Evolutionary conservation across 345 rosid genomes (phyloP).

Genomic region (Carallia pectinifolia): DNA sequence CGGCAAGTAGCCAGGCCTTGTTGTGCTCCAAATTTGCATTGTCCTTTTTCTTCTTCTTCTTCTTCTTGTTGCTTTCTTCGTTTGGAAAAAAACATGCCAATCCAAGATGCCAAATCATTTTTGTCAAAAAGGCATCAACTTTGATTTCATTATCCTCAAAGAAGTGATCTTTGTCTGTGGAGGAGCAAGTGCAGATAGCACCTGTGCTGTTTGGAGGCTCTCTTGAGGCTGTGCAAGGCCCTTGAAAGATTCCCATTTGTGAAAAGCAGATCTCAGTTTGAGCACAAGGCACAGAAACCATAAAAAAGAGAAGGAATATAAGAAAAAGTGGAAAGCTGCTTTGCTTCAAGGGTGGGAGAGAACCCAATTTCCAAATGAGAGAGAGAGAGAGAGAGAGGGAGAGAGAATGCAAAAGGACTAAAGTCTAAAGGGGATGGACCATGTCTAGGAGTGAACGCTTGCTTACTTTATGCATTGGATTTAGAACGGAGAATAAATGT

Average conservation of each 20-base stretch:
- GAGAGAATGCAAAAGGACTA: background rate
- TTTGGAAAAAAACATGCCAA: slow-evolving; percentile 52
- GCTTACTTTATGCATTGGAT: too few relatives aligned
- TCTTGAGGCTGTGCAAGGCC: slow-evolving; percentile 17
- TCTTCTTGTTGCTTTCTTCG: slow-evolving; percentile 28
- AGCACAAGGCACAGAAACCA: slow-evolving; percentile 41
- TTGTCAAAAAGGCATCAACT: slow-evolving; percentile 37
- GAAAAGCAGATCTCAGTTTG: slow-evolving; percentile 45
- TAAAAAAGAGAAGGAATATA: slow-evolving; percentile 14
- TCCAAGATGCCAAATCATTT: slow-evolving; percentile 59
- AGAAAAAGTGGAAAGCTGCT: slow-evolving; percentile 33
- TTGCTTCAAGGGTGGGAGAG: slow-evolving; percentile 49
- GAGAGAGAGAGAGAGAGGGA: background rate
- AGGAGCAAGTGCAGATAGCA: slow-evolving; percentile 13
- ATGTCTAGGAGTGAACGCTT: background rate
- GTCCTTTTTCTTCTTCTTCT: slow-evolving; percentile 21
- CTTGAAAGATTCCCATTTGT: slow-evolving; percentile 33
- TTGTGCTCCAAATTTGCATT: slow-evolving; percentile 54
- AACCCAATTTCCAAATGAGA: background rate
- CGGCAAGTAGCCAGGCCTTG: slow-evolving; percentile 84
- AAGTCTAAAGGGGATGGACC: background rate
- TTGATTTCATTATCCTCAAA: slow-evolving; percentile 36
- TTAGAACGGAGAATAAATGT: too few relatives aligned
- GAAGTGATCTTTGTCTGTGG: slow-evolving; percentile 20
- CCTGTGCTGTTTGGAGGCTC: slow-evolving; percentile 20